Base-by-base conservation (phyloP, 2,329 filamentous ascomycete genomes). In the Colletotrichum melonis region DNA sequence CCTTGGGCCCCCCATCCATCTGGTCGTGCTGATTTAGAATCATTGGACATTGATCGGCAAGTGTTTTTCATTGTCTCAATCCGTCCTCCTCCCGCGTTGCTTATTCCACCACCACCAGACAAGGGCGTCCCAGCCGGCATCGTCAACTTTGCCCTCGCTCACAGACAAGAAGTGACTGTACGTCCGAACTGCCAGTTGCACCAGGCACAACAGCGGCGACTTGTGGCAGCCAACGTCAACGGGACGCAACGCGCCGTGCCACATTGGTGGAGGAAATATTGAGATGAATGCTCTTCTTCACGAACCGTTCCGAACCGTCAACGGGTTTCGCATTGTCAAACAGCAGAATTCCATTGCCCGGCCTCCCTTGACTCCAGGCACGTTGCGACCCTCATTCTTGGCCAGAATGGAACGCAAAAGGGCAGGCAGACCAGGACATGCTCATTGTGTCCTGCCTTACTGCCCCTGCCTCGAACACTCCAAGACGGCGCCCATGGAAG, bases 201-300 rank as follows among this genome's bases (percentile, higher is more conserved):
- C 67, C 55, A 28, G 65, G 42, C 56, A 73, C 60, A 62, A 60
- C 70, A 70, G 52, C 59, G 35, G 67, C 54, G 59, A 64, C 67
- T 55, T 70, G 67, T 73, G 67, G 42, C 38, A 73, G 70, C 67
- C 42, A 62, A n/a, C 55, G 65, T 60, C 32, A 14, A 69, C 69
- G 67, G 32, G 30, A 69, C 46, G 32, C 14, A 42, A 22, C 35
- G 42, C 42, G 59, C 24, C 49, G 49, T 63, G 58, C 14, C 59
- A 67, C 65, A 55, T 28, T 55, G 46, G 24, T 24, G n/a, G 30
- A 42, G 30, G 49, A 55, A 26, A 55, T 42, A 55, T 24, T 56
- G 49, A 64, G 22, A n/a, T n/a, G 22, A 32, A 56, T 28, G n/a
- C 8, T 4, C 32, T 65, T 56, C 63, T 42, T 65, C 52, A 42